A percentile compares a stretch with the other conserved stretches of the same genome.
phyloP scores from a whole-genome alignment of 2,329 filamentous ascomycete species.

The Nothopassalora personata region DNA sequence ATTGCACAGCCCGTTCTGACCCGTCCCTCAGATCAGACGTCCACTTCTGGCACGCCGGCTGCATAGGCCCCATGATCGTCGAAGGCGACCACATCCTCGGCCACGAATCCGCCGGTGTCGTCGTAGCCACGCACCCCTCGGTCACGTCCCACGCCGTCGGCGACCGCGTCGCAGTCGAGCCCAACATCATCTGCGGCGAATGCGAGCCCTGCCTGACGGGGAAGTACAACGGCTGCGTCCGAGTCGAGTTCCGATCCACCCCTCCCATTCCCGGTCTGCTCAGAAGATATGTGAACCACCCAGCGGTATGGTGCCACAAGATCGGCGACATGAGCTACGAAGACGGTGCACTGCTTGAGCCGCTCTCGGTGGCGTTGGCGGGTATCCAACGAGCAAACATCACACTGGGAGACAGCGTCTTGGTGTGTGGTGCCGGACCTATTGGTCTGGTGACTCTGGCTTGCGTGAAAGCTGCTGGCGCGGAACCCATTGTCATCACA shows the following conservation, averaged over 20 bases:
- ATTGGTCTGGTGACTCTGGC: constrained; percentile 87
- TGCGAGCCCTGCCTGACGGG: constrained; percentile 90
- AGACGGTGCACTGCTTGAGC: constrained; percentile 85
- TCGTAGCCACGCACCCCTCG: constrained; percentile 75
- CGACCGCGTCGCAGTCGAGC: constrained; percentile 89
- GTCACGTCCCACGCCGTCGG: constrained; percentile 74
- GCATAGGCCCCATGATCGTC: constrained; percentile 59
- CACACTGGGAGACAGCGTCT: constrained; percentile 74
- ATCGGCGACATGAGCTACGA: constrained; percentile 89
- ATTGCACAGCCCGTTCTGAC: too few species aligned
- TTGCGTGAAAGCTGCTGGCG: constrained; percentile 79
- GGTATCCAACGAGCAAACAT: constrained; percentile 79
- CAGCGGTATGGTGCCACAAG: constrained; percentile 92
- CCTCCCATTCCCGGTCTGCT: constrained; percentile 83
- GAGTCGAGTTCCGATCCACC: constrained; percentile 80
- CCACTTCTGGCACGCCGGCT: constrained; percentile 39
- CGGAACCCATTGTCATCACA: constrained; percentile 85
- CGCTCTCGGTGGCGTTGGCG: constrained; percentile 80
- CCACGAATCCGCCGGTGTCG: constrained; percentile 80
- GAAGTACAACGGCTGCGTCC: constrained; percentile 90
- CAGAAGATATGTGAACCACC: constrained; percentile 90
- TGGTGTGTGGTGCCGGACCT: constrained; percentile 88
- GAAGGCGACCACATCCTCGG: constrained; percentile 61
- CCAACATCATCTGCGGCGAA: constrained; percentile 83
- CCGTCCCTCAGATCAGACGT: constrained; percentile 55